Conservation (phyloP, 768 basidiomycete genomes). For the Mycena belliarum region DNA sequence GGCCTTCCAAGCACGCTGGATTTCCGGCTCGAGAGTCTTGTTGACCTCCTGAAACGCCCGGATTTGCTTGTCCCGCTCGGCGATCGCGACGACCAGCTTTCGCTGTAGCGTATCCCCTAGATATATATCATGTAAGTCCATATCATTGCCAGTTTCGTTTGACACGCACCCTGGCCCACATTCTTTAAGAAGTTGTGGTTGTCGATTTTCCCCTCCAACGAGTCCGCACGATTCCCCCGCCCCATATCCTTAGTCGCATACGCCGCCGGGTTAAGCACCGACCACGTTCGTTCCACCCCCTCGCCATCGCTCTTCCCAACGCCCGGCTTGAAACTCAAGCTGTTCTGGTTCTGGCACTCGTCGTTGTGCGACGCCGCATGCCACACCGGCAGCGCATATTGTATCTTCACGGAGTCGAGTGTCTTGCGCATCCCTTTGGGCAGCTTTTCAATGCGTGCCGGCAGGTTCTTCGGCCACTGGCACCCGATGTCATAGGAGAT, state of each 20-base stretch:
- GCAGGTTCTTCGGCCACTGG: not conserved
- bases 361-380: not conserved
- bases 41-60: too few relatives aligned
- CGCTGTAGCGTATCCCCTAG: not conserved
- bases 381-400: slow-evolving; percentile 3
- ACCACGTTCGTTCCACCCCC: slow-evolving; percentile 22
- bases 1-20: too few relatives aligned
- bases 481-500: not conserved
- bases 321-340: slow-evolving; percentile 12
- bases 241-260: slow-evolving; percentile 33
- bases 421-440: not conserved
- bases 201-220: not conserved
- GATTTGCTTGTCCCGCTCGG: not conserved
- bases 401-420: not conserved
- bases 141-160: too few relatives aligned
- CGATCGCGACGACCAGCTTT: not conserved
- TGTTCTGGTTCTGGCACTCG: slow-evolving; percentile 12
- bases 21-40: too few relatives aligned
- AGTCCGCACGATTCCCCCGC: slow-evolving; percentile 11
- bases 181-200: not conserved
- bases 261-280: slow-evolving; percentile 23
- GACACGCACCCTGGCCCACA: not conserved
- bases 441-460: not conserved
- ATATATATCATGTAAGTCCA: not conserved
- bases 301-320: slow-evolving; percentile 6